These are phyloP conservation scores for Saccharomyces hybrid DNA, from an alignment of 1,139 yeast genomes.

Conservation along the genomic window DNA sequence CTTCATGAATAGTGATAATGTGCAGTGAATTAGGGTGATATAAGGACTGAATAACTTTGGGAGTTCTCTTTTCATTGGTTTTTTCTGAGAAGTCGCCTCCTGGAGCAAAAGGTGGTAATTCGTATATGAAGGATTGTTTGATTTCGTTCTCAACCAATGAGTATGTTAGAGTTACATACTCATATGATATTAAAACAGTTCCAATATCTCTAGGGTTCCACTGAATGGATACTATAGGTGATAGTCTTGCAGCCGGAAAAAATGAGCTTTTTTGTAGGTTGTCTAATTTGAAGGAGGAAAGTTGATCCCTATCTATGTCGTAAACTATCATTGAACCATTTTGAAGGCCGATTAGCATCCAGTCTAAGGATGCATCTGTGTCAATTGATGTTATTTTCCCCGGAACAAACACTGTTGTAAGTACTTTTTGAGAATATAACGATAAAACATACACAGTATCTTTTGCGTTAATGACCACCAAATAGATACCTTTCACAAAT, in stretches of 20 bases:
- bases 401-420: slow-evolving; percentile 48
- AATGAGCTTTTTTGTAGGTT: slow-evolving; percentile 53
- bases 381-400: slow-evolving; percentile 62
- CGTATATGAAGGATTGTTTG: slow-evolving; percentile 50
- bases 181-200: slow-evolving; percentile 63
- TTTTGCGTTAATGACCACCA: slow-evolving; percentile 58
- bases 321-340: slow-evolving; percentile 71
- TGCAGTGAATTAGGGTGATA: slow-evolving; percentile 95
- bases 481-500: slow-evolving; percentile 73
- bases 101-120: slow-evolving; percentile 52
- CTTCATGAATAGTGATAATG: slow-evolving; percentile 67
- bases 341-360: slow-evolving; percentile 71
- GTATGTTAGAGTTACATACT: slow-evolving; percentile 61
- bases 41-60: slow-evolving; percentile 53
- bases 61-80: slow-evolving; percentile 32
- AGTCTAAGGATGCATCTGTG: slow-evolving; percentile 82
- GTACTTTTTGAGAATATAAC: slow-evolving; percentile 51
- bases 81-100: slow-evolving; percentile 43
- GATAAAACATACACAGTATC: slow-evolving; percentile 61
- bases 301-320: slow-evolving; percentile 70
- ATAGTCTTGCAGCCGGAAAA: slow-evolving; percentile 33
- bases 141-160: slow-evolving; percentile 57
- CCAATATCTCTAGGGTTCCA: slow-evolving; percentile 92
- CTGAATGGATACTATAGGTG: slow-evolving; percentile 58
- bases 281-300: slow-evolving; percentile 61